These are phyloP conservation scores for Fusarium camptoceras DNA, from an alignment of 2,329 filamentous ascomycete genomes.

Conservation along the genomic window DNA sequence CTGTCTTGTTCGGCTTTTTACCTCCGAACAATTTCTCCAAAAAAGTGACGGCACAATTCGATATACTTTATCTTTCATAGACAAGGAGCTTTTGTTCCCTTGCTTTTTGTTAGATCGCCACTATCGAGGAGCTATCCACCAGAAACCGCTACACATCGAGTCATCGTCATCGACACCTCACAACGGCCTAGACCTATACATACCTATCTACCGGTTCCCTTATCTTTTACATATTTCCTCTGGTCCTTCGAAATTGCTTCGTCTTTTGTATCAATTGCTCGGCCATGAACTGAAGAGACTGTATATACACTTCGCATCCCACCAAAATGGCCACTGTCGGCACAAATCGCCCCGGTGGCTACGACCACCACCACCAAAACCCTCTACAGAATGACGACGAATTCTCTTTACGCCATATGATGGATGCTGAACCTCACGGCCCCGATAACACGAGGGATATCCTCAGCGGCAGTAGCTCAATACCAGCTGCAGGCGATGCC, in stretches of 20 bases:
- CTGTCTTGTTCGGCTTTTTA: background rate
- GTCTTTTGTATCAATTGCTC: conserved; percentile 6
- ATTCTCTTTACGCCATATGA: conserved; percentile 47
- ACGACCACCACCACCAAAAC: conserved; percentile 35
- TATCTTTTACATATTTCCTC: background rate
- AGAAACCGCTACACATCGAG: conserved; percentile 27
- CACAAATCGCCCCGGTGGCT: conserved; percentile 41
- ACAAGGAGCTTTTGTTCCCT: conserved; percentile 9
- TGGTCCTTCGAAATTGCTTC: background rate
- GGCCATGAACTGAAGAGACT: conserved; percentile 32
- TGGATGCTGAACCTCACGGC: conserved; percentile 34
- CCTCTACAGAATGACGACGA: conserved; percentile 46
- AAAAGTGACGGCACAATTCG: conserved; percentile 2
- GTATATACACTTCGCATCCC: conserved; percentile 9
- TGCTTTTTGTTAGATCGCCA: conserved; percentile 23
- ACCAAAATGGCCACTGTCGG: conserved; percentile 42
- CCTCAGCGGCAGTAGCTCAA: conserved; percentile 15
- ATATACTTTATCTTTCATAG: background rate
- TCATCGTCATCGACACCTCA: conserved; percentile 45
- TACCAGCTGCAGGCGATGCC: conserved; percentile 23
- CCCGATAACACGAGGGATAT: conserved; percentile 19
- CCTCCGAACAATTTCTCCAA: conserved; percentile 11
- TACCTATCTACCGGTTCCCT: background rate
- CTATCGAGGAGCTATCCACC: conserved; percentile 34
- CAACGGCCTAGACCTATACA: conserved; percentile 4